These are phyloP conservation scores for Mortierella polycephala DNA, from an alignment of 371 early-diverging fungal species.

Conservation along the genomic window DNA sequence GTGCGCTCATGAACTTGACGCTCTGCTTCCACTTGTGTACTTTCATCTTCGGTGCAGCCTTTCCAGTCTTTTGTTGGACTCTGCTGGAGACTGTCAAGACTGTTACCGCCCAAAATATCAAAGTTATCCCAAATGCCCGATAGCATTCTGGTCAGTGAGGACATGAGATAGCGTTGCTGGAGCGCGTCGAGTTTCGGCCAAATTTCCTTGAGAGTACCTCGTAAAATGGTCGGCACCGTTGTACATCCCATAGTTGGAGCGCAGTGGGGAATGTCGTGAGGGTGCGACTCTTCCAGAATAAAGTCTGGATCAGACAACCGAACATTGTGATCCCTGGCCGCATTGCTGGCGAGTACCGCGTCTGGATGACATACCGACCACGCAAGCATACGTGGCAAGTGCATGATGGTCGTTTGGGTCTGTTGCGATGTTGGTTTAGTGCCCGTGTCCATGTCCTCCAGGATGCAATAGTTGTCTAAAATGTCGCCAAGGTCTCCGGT, in stretches of 20 bases:
- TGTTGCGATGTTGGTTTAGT: not conserved
- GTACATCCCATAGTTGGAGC: too few relatives aligned
- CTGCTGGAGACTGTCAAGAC: too few relatives aligned
- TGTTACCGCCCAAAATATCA: slow-evolving; percentile 14
- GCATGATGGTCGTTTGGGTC: slow-evolving; percentile 4
- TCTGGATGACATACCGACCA: slow-evolving; percentile 5
- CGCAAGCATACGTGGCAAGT: slow-evolving; percentile 6
- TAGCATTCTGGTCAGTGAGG: slow-evolving; percentile 5
- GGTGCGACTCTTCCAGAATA: slow-evolving; percentile 8
- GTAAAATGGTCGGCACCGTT: not conserved
- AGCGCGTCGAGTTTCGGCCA: slow-evolving; percentile 11
- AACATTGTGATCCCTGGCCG: not conserved
- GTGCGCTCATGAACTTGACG: not conserved
- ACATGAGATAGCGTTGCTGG: slow-evolving; percentile 10
- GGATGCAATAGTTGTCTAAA: not conserved
- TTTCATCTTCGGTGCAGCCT: too few relatives aligned
- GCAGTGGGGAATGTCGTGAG: not conserved
- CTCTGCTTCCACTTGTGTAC: not conserved
- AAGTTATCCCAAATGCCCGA: slow-evolving; percentile 23
- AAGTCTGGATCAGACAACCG: slow-evolving; percentile 7
- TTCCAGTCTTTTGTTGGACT: too few relatives aligned
- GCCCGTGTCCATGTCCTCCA: not conserved
- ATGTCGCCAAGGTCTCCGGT: not conserved
- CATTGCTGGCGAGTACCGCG: not conserved
- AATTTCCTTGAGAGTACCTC: slow-evolving; percentile 5